Conservation (phyloP, 495 filamentous ascomycete species). For the Hypoxylon fuscum region DNA sequence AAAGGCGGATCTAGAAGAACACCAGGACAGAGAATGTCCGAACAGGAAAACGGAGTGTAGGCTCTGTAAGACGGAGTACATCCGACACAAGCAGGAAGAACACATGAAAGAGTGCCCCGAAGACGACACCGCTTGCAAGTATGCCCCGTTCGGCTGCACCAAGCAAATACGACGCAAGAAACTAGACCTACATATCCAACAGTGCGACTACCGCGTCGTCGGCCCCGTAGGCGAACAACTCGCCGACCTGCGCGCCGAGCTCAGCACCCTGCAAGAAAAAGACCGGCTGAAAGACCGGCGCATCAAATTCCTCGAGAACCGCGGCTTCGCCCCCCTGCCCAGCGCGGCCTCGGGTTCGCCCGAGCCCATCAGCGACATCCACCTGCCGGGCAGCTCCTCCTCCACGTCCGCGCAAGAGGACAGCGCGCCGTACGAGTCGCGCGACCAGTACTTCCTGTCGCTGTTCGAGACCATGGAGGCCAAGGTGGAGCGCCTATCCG, state of each 20-base stretch:
- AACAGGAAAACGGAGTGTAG: slow-evolving; percentile 49
- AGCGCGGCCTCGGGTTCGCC: slow-evolving; percentile 25
- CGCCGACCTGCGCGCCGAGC: slow-evolving; percentile 44
- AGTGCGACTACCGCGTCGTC: slow-evolving; percentile 47
- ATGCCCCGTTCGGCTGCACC: slow-evolving; percentile 51
- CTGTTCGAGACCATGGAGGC: slow-evolving; percentile 59
- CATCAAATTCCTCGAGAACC: slow-evolving; percentile 53
- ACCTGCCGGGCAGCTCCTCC: slow-evolving; percentile 30
- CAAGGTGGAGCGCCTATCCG: slow-evolving; percentile 55
- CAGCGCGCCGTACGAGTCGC: slow-evolving; percentile 45
- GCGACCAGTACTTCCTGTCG: slow-evolving; percentile 55
- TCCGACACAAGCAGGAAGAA: slow-evolving; percentile 51
- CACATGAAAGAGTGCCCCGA: slow-evolving; percentile 55
- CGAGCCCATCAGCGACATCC: slow-evolving; percentile 31
- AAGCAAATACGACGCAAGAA: slow-evolving; percentile 28
- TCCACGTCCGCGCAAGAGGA: slow-evolving; percentile 24
- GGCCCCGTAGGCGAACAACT: slow-evolving; percentile 50
- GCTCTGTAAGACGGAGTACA: slow-evolving; percentile 48
- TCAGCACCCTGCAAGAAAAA: slow-evolving; percentile 42
- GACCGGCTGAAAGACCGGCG: slow-evolving; percentile 51
- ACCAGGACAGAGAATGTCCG: slow-evolving; percentile 48
- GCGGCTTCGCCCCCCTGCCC: slow-evolving; percentile 32
- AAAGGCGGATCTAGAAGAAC: slow-evolving; percentile 53
- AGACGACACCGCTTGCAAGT: slow-evolving; percentile 52
- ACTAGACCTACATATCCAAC: slow-evolving; percentile 37